phyloP scores from a whole-genome alignment of 176 grass and related monocot genomes.

The barley (Hordeum vulgare) region MorexV3_pseudomolecules_assembly NC_058521.1:496438392-496438891 shows the following conservation, averaged over 20 bases:
- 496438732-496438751: constrained; percentile 63
- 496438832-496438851: constrained; percentile 11
- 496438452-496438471: constrained; percentile 52
- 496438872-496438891: constrained; percentile 89
- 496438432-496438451: constrained; percentile 53
- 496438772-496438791: constrained; percentile 89
- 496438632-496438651: constrained; percentile 75
- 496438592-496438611: constrained; percentile 64
- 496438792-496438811: constrained; percentile 64
- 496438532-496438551: constrained; percentile 55
- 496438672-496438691: constrained; percentile 57
- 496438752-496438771: constrained; percentile 66
- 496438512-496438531: constrained; percentile 30
- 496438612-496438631: constrained; percentile 88
- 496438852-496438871: constrained; percentile 43
- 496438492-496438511: constrained; percentile 33
- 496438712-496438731: constrained; percentile 81
- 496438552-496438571: constrained; percentile 86
- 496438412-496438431: constrained; percentile 84
- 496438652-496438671: constrained; percentile 94
- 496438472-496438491: constrained; percentile 40
- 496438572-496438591: constrained; percentile 69
- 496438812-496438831: background rate
- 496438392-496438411: constrained; percentile 82
- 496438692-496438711: constrained; percentile 60